A percentile compares a stretch with the other conserved stretches of the same genome.
These are phyloP conservation scores for Allantophomopsis cytisporea DNA, from an alignment of 2,329 filamentous ascomycete genomes.

Conservation along the genomic window DNA sequence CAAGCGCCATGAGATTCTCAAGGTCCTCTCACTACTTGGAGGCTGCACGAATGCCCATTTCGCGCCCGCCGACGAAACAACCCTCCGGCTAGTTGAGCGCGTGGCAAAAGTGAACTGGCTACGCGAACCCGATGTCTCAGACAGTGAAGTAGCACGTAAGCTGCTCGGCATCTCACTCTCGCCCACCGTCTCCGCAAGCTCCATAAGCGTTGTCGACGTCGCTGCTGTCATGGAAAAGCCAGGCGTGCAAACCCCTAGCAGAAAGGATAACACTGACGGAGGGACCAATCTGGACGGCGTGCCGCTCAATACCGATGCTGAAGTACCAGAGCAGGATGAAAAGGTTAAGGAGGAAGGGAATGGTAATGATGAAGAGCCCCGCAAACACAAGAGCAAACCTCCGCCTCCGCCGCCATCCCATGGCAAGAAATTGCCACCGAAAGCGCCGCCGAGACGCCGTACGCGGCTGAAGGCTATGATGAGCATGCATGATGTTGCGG, in stretches of 20 bases:
- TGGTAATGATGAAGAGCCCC: not conserved
- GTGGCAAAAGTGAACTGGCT: slow-evolving; percentile 63
- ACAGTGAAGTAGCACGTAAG: slow-evolving; percentile 37
- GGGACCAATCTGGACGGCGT: slow-evolving; percentile 9
- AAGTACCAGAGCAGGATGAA: slow-evolving; percentile 8
- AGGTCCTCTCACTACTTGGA: slow-evolving; percentile 59
- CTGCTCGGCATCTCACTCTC: slow-evolving; percentile 60
- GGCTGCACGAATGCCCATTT: slow-evolving; percentile 60
- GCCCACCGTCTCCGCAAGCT: slow-evolving; percentile 52
- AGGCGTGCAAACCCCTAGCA: slow-evolving; percentile 67
- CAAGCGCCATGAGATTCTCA: slow-evolving; percentile 74
- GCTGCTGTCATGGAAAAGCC: slow-evolving; percentile 72
- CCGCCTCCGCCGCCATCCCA: slow-evolving; percentile 13
- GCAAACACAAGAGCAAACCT: slow-evolving; percentile 3
- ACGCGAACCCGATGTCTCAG: slow-evolving; percentile 24
- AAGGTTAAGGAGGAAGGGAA: slow-evolving; percentile 4
- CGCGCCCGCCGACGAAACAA: slow-evolving; percentile 69
- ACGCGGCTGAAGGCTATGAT: slow-evolving; percentile 15
- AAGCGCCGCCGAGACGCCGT: slow-evolving; percentile 17
- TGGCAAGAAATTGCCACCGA: slow-evolving; percentile 17
- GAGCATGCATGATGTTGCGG: too few species aligned
- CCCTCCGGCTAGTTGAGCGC: slow-evolving; percentile 62
- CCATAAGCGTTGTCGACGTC: slow-evolving; percentile 63
- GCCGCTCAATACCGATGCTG: not conserved
- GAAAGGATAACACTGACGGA: slow-evolving; percentile 23